phyloP scores from a whole-genome alignment of 2,329 filamentous ascomycete species.

The Alternaria gansuensis region DNA sequence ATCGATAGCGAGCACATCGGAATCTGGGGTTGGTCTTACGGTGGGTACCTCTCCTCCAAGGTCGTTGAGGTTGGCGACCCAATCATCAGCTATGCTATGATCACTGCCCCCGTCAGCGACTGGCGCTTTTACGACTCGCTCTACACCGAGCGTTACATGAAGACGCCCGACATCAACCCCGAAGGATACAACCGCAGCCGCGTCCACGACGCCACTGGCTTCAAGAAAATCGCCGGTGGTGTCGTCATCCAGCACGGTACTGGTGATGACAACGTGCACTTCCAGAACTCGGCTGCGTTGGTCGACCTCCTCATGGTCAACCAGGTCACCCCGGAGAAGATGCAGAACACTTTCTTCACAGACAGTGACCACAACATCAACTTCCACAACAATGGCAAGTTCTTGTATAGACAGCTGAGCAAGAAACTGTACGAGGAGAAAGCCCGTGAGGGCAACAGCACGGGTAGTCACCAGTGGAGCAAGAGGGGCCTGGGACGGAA shows the following conservation, averaged over 20 bases:
- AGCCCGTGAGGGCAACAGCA: constrained; percentile 54
- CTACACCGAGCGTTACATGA: constrained; percentile 79
- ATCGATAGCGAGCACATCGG: constrained; percentile 68
- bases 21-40: constrained; percentile 75
- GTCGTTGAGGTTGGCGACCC: constrained; percentile 69
- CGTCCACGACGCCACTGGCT: constrained; percentile 66
- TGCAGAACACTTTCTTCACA: constrained; percentile 71
- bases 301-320: constrained; percentile 68
- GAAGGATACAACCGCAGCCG: constrained; percentile 69
- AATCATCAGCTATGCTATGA: constrained; percentile 69
- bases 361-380: constrained; percentile 70
- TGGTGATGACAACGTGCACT: constrained; percentile 77
- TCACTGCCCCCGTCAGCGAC: constrained; percentile 72
- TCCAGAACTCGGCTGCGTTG: constrained; percentile 70
- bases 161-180: constrained; percentile 64
- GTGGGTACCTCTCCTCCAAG: constrained; percentile 72
- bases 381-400: constrained; percentile 65
- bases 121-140: constrained; percentile 76
- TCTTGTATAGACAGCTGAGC: constrained; percentile 70
- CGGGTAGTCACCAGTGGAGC: constrained; percentile 59
- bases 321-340: constrained; percentile 67
- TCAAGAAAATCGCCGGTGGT: constrained; percentile 68
- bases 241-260: constrained; percentile 72
- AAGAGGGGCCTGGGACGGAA: constrained; percentile 42
- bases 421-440: constrained; percentile 70